Evolutionary conservation across 2,329 filamentous ascomycete genomes (phyloP).

Genomic region (Alternaria dauci): DNA sequence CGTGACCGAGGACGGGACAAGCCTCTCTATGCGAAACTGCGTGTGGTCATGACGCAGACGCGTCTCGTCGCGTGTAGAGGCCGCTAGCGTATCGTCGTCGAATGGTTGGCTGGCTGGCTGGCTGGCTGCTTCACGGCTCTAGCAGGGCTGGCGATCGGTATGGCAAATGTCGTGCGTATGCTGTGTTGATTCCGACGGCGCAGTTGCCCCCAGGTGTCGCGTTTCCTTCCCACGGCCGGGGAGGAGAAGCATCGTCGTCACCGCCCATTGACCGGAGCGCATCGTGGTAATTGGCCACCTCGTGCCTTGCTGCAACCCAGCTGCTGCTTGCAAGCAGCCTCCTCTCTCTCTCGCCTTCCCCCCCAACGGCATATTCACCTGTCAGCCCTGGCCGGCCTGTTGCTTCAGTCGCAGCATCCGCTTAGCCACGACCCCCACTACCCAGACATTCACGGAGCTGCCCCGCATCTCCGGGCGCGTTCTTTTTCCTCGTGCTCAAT

Average conservation of each 20-base stretch:
- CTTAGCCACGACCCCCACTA: constrained; percentile 21
- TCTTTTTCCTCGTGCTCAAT: constrained; percentile 24
- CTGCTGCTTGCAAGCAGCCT: not conserved
- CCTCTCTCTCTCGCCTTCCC: not conserved
- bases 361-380: not conserved
- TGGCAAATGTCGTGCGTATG: constrained; percentile 10
- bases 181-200: constrained; percentile 6
- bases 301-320: not conserved
- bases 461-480: constrained; percentile 40
- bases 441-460: constrained; percentile 27
- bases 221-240: constrained; percentile 10
- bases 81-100: constrained; percentile 10
- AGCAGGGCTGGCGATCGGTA: constrained; percentile 2
- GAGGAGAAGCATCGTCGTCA: constrained; percentile 5
- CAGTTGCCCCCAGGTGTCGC: constrained; percentile 1
- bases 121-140: not conserved
- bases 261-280: not conserved
- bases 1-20: not conserved
- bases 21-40: not conserved
- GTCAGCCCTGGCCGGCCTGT: not conserved
- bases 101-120: not conserved
- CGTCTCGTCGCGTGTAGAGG: constrained; percentile 21
- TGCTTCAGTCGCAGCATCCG: constrained; percentile 8
- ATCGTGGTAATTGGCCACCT: constrained; percentile 1
- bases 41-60: constrained; percentile 8